These are phyloP conservation scores for Fibroporia radiculosa DNA, from an alignment of 768 basidiomycete species.

Conservation along the genomic window DNA sequence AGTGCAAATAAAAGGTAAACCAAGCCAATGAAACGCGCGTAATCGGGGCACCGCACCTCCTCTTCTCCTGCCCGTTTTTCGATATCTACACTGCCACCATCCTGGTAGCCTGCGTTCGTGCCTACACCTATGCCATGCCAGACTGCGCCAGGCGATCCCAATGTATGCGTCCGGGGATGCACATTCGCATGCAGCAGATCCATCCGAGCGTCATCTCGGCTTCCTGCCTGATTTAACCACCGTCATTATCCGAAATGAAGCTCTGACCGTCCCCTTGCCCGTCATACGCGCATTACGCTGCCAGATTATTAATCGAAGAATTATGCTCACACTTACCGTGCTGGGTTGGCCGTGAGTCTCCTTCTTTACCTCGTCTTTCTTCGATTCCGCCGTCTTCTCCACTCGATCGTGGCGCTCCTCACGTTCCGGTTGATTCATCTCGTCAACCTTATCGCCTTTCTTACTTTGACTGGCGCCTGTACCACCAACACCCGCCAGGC, in stretches of 20 bases:
- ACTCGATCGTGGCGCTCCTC: conserved; percentile 3
- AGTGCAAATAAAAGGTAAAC: no score
- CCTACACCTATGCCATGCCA: conserved; percentile 14
- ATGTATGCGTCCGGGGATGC: conserved; percentile 15
- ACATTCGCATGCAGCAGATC: conserved; percentile 13
- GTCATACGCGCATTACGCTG: no score
- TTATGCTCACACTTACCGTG: conserved; percentile 9
- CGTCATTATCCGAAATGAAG: not conserved
- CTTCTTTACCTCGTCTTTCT: conserved; percentile 1
- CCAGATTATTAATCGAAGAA: not conserved
- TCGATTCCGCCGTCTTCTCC: not conserved
- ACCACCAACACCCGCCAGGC: not conserved
- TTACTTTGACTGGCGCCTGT: not conserved
- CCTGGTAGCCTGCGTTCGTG: conserved; percentile 2
- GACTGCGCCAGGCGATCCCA: conserved; percentile 12
- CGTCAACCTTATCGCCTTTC: conserved; percentile 6
- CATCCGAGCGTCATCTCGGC: conserved; percentile 12
- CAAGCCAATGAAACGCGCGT: not conserved
- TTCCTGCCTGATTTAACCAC: not conserved
- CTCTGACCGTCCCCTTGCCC: not conserved
- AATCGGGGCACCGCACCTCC: not conserved
- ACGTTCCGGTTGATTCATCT: not conserved
- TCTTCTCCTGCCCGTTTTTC: not conserved
- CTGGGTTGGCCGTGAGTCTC: conserved; percentile 5
- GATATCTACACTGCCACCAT: conserved; percentile 11